These are phyloP conservation scores for Abortiporus biennis DNA, from an alignment of 1,284 basidiomycete genomes.

Conservation along the genomic window DNA sequence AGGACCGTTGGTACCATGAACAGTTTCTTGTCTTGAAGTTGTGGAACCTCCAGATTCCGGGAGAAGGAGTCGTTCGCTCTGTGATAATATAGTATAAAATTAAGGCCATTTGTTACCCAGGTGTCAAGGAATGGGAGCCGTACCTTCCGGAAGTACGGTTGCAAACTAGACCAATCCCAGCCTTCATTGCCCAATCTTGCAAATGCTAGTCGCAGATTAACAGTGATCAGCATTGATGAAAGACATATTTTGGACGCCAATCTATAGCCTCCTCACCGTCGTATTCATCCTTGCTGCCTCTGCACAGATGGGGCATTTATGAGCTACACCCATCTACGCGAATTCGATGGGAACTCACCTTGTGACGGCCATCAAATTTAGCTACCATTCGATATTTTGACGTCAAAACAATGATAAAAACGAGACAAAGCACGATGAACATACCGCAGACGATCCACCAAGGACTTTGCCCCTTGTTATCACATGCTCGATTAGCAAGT, in stretches of 20 bases:
- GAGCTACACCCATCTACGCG: no score
- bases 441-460: conserved; percentile 3
- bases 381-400: background rate
- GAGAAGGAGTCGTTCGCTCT: no score
- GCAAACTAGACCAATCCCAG: conserved; percentile 4
- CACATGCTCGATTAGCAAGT: no score
- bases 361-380: conserved; percentile 1
- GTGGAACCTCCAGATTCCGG: no score
- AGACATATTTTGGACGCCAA: no score
- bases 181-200: conserved; percentile 4
- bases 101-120: no score
- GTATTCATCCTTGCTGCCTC: conserved; percentile 3
- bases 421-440: background rate
- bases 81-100: no score
- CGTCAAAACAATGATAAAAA: background rate
- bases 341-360: conserved; percentile 1
- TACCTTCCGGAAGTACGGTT: conserved; percentile 5
- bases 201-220: background rate
- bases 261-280: background rate
- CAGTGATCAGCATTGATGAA: background rate
- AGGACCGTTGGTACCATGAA: conserved; percentile 8
- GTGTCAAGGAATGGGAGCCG: no score
- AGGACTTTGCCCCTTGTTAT: conserved; percentile 3
- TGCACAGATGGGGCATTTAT: no score
- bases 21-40: no score